Evolutionary conservation across 768 basidiomycete genomes (phyloP).

Genomic region (Rhizopogon sp.): DNA sequence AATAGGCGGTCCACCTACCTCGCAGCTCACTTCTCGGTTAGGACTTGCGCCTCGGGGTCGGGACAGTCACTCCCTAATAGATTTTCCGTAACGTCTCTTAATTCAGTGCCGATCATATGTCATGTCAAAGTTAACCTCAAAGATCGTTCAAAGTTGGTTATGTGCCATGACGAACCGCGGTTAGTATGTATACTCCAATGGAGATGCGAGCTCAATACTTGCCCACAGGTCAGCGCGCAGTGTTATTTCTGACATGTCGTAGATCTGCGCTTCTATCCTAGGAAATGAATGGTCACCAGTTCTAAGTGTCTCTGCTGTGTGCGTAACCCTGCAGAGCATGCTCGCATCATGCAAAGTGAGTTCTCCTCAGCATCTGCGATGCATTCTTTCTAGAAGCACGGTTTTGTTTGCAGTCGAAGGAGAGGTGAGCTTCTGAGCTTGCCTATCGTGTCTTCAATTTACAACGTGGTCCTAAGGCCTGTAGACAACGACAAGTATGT

Average conservation of each 20-base stretch:
- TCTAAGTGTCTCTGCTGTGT: constrained; percentile 76
- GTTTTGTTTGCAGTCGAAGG: constrained; percentile 38
- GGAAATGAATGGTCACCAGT: constrained; percentile 90
- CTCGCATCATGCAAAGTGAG: constrained; percentile 84
- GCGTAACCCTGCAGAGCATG: constrained; percentile 89
- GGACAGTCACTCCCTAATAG: too few relatives aligned
- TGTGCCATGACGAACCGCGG: too few relatives aligned
- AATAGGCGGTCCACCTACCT: too few relatives aligned
- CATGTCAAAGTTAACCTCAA: too few relatives aligned
- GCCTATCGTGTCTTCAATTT: constrained; percentile 1
- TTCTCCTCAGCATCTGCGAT: neutral
- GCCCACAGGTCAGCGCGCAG: neutral
- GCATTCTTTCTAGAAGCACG: neutral
- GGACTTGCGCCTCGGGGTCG: too few relatives aligned
- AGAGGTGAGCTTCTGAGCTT: constrained; percentile 44
- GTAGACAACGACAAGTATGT: constrained; percentile 84
- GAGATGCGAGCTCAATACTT: constrained; percentile 53
- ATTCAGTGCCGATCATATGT: too few relatives aligned
- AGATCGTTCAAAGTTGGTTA: too few relatives aligned
- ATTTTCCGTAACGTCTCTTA: too few relatives aligned
- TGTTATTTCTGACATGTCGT: constrained; percentile 11
- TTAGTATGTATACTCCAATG: constrained; percentile 84
- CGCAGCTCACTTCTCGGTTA: too few relatives aligned
- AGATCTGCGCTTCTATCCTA: constrained; percentile 90
- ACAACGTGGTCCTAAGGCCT: constrained; percentile 43